Conservation (phyloP, 192 early-diverging fungal genomes). For the Coemansia sp. region DNA sequence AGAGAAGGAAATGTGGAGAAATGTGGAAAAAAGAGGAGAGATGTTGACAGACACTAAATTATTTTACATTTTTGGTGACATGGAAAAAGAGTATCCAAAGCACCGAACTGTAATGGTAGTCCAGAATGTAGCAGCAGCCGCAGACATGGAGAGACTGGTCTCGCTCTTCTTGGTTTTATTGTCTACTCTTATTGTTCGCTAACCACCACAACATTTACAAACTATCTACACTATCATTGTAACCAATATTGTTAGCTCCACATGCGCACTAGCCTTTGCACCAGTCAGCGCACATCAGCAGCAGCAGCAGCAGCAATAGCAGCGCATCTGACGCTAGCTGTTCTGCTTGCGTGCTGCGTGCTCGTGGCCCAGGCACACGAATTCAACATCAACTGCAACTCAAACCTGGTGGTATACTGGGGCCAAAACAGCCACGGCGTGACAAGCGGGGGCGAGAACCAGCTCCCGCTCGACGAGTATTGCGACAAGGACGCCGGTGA, state of each 20-base stretch:
- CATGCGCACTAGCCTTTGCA: too few species aligned
- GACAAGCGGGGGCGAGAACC: conserved; percentile 42
- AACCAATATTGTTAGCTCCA: background rate
- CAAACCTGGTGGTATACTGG: conserved; percentile 63
- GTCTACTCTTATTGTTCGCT: too few species aligned
- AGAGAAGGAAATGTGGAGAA: background rate
- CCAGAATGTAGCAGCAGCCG: too few species aligned
- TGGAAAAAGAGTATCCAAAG: too few species aligned
- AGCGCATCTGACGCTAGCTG: conserved; percentile 19
- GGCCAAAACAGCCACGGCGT: conserved; percentile 62
- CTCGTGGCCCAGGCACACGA: conserved; percentile 23
- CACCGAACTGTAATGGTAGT: too few species aligned
- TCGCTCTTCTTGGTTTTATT: too few species aligned
- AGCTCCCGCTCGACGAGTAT: conserved; percentile 60
- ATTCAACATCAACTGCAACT: conserved; percentile 56
- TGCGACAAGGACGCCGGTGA: conserved; percentile 59
- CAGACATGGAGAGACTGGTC: too few species aligned
- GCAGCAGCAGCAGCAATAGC: conserved; percentile 4
- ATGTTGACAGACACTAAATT: too few species aligned
- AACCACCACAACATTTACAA: too few species aligned
- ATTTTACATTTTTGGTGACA: too few species aligned
- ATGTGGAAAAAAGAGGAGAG: too few species aligned
- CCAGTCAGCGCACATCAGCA: background rate
- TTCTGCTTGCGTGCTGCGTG: conserved; percentile 22
- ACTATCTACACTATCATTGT: background rate